Base-by-base conservation (phyloP, 352 stramenopile genomes). In the Phytophthora europaea region DNA sequence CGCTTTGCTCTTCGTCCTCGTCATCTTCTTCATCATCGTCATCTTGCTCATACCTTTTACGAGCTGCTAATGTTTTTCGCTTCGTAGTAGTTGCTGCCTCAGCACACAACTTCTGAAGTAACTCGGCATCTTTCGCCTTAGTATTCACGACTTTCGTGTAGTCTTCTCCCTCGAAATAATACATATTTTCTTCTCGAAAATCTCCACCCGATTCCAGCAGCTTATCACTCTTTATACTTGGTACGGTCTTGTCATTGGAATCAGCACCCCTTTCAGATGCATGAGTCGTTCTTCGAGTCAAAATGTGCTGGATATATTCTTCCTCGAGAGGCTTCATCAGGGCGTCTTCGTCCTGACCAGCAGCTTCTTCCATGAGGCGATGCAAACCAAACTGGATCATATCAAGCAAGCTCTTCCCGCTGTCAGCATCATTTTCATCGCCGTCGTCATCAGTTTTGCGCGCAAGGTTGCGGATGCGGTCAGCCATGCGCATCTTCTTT, bases 111-210 rank as follows among this genome's bases (percentile, higher is more conserved):
- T 82, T 78, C 13, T 78, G 56, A 2, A 93, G 72, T 58, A 82
- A 59, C 48, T 80, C 65, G 15, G 73, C 65, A 67, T 92, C 83
- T 66, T 83, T 76, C 5, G 36, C 55, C 47, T 84, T 89, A 6
- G 55, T 64, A 50, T 52, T 78, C 48, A 78, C 59, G 4, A 71
- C 72, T 16, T 80, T 85, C 18, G 80, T 84, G 58, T 93, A 93
- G 61, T 95, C 86, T 70, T 90, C 80, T 23, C 88, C 88, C 57
- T 95, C 86, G 70, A 93, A 95, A 56, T 92, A 94, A 72, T 95
- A 93, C 83, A 95, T 95, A 47, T 94, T 93, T 31, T 93, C 88
- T 52, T 92, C 88, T 6, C 67, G 74, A 26, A 93, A 84, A 61
- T 92, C 84, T 9, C 84, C 84, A 53, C 80, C 84, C 1, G 80